Evolutionary conservation across 208 protist species (phyloP), one percentile per base, ranked within the genome.

Genomic region (Trypanosoma rangeli): DNA sequence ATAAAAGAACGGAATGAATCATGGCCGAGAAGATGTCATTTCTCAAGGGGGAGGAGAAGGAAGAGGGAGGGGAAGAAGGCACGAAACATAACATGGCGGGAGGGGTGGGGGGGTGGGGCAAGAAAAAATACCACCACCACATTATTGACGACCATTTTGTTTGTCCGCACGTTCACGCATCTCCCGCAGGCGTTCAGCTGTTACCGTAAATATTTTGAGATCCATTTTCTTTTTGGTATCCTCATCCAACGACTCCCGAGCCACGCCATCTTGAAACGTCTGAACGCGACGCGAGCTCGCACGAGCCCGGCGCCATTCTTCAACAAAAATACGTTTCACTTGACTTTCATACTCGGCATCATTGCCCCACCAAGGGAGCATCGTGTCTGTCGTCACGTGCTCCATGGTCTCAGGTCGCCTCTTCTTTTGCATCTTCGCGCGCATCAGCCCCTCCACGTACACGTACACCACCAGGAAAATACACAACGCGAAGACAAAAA

Each of bases 281-380:
- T 89, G 80, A 4, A 79, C 76, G 29, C 84, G 76, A 28, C 84
- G 87, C 20, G 90, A 90, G 42, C 74, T 82, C 35, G 86, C 80
- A 31, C 87, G 75, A 2, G 87, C 87, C 29, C 83, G 81, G 48
- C 86, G 78, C 90, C 90, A 95, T 69, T 95, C 85, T 50, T 94
- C 87, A 33, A 95, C 84, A 76, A 93, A 95, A 68, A 93, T 92
- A 48, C 90, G 85, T 74, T 95, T 95, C 15, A 95, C 90, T 68
- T 93, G 86, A 55, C 80, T 87, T 70, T 95, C 90, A 60, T 95
- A 95, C 74, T 93, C 87, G 13, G 68, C 81, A 57, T 93, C 90
- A 73, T 95, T 94, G 42, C 87, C 87, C 88, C 90, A 95, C 88
- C 90, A 95, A 28, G 90, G 90, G 44, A 92, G 79, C 85, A 95